A percentile compares a stretch with the other conserved stretches of the same genome.
Conservation (phyloP, 805 yeast genomes). For the Monosporozyma solicola region DNA sequence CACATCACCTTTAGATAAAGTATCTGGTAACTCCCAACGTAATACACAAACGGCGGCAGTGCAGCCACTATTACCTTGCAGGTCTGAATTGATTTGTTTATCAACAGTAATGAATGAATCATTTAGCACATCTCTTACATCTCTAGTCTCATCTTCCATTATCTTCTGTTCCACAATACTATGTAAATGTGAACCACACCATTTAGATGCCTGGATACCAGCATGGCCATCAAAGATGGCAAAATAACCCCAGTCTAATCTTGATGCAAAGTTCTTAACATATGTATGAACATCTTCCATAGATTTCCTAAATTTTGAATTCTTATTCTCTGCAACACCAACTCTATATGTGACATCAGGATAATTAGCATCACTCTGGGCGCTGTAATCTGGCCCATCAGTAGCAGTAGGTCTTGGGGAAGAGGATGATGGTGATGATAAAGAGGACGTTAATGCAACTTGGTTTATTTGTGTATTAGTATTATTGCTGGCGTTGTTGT, state of each 20-base stretch:
- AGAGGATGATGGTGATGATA: not conserved
- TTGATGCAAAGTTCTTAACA: conserved; percentile 85
- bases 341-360: conserved; percentile 60
- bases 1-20: conserved; percentile 11
- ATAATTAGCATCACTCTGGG: not conserved
- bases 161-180: conserved; percentile 53
- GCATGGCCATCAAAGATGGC: conserved; percentile 98
- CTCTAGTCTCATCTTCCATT: conserved; percentile 37
- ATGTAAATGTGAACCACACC: conserved; percentile 88
- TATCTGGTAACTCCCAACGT: conserved; percentile 61
- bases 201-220: conserved; percentile 83
- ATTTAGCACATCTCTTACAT: conserved; percentile 58
- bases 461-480: not conserved
- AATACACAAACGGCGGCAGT: conserved; percentile 92
- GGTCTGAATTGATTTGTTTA: conserved; percentile 47
- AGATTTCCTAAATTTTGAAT: conserved; percentile 66
- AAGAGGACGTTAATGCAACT: not conserved
- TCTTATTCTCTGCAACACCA: conserved; percentile 88
- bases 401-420: not conserved
- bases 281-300: conserved; percentile 97
- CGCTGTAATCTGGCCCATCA: not conserved
- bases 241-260: conserved; percentile 89
- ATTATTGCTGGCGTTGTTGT: not conserved
- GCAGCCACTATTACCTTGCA: conserved; percentile 74
- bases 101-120: conserved; percentile 73